These are phyloP conservation scores for Nectriaceae sp. DNA, from an alignment of 2,329 filamentous ascomycete genomes.

Conservation along the genomic window DNA sequence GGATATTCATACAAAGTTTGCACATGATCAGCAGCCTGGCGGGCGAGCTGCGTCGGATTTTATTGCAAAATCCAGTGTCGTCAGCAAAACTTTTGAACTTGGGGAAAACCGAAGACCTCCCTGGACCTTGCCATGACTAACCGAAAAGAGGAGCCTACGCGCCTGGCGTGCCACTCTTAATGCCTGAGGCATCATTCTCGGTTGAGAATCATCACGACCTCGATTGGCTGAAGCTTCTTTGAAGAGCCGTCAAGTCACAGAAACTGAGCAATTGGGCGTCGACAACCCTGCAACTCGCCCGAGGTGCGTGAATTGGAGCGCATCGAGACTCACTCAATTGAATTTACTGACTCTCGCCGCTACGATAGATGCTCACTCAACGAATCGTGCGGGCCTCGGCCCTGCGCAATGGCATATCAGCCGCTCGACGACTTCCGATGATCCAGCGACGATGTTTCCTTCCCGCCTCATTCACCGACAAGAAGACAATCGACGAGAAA, in stretches of 20 bases:
- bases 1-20: slow-evolving; percentile 52
- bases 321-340: slow-evolving; percentile 8
- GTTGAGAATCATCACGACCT: slow-evolving; percentile 35
- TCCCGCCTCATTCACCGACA: slow-evolving; percentile 50
- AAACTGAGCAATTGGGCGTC: slow-evolving; percentile 39
- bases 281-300: slow-evolving; percentile 32
- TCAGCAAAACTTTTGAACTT: slow-evolving; percentile 53
- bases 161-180: slow-evolving; percentile 17
- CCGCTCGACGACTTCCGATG: slow-evolving; percentile 51
- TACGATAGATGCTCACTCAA: slow-evolving; percentile 60
- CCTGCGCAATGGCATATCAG: slow-evolving; percentile 45
- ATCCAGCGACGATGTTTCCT: slow-evolving; percentile 60
- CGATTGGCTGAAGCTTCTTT: slow-evolving; percentile 31
- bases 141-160: slow-evolving; percentile 27
- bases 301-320: slow-evolving; percentile 26
- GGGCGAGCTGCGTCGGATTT: slow-evolving; percentile 48
- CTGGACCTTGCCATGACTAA: slow-evolving; percentile 26
- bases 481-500: slow-evolving; percentile 51
- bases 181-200: slow-evolving; percentile 37
- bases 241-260: slow-evolving; percentile 32
- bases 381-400: slow-evolving; percentile 55
- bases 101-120: slow-evolving; percentile 32
- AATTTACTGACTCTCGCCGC: slow-evolving; percentile 12
- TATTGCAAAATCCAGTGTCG: slow-evolving; percentile 43
- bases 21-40: slow-evolving; percentile 55